phyloP scores from a whole-genome alignment of 371 early-diverging fungal genomes.

The Mucor velutinosus region DNA sequence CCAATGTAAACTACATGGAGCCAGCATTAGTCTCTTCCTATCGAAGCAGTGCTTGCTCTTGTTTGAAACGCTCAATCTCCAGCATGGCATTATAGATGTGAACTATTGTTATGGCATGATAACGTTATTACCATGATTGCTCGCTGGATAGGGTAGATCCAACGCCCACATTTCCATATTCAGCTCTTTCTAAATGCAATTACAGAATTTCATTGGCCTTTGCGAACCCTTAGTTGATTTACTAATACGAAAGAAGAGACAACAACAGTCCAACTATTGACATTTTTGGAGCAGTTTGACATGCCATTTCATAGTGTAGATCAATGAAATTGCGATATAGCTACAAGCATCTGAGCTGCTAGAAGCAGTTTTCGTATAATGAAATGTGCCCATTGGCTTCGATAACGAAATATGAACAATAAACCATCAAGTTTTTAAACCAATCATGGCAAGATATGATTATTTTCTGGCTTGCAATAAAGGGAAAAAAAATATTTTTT shows the following conservation, averaged over 20 bases:
- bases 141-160: no score
- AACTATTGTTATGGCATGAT: no score
- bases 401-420: background rate
- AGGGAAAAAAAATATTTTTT: background rate
- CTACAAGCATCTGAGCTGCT: background rate
- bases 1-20: no score
- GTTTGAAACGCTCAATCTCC: no score
- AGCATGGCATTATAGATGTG: no score
- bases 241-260: background rate
- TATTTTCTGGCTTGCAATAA: constrained; percentile 5
- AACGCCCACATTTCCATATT: no score
- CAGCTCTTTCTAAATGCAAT: background rate
- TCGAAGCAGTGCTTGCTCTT: no score
- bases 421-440: background rate
- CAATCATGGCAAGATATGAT: constrained; percentile 1
- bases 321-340: background rate
- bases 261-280: background rate
- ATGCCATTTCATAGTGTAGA: background rate
- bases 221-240: background rate
- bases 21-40: no score
- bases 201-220: background rate
- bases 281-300: background rate
- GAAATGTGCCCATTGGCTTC: background rate
- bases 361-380: background rate
- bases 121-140: no score